These are phyloP conservation scores for Aureobasidium sp. DNA, from an alignment of 2,329 filamentous ascomycete genomes.

Conservation along the genomic window DNA sequence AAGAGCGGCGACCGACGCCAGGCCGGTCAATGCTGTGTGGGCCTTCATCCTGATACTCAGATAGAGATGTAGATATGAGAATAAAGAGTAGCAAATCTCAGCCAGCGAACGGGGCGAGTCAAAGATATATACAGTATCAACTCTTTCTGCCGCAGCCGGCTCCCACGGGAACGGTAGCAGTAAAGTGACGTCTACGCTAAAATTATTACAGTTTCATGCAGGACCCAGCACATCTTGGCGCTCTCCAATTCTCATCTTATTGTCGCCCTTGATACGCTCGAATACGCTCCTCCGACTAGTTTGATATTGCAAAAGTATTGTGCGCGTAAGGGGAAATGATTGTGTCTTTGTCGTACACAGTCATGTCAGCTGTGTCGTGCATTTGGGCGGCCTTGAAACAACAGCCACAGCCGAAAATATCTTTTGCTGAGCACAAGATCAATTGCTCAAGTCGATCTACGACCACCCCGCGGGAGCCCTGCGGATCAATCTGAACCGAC, in stretches of 20 bases:
- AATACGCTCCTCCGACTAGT: not conserved
- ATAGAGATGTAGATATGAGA: not conserved
- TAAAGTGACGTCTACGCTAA: slow-evolving; percentile 7
- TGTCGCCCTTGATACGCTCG: not conserved
- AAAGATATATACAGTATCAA: slow-evolving; percentile 1
- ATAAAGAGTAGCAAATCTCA: not conserved
- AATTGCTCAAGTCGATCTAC: not conserved
- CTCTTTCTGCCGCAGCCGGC: no score
- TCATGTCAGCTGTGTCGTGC: no score
- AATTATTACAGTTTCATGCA: slow-evolving; percentile 12
- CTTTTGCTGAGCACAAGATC: slow-evolving; percentile 1
- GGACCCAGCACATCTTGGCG: slow-evolving; percentile 8
- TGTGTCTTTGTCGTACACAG: not conserved
- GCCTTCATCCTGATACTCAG: slow-evolving; percentile 8
- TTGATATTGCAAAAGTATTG: not conserved
- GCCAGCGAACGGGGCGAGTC: not conserved
- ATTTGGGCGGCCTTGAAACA: not conserved
- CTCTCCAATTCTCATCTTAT: not conserved
- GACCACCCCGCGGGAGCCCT: not conserved
- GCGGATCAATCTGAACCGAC: not conserved
- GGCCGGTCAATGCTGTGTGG: slow-evolving; percentile 10
- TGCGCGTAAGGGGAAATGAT: not conserved
- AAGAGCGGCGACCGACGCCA: slow-evolving; percentile 10
- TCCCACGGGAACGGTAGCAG: slow-evolving; percentile 9
- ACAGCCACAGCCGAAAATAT: not conserved